Percentiles rank a stretch among this genome's conserved stretches.
Conservation (phyloP, 805 yeast species). For the Yarrowia porcina region DNA sequence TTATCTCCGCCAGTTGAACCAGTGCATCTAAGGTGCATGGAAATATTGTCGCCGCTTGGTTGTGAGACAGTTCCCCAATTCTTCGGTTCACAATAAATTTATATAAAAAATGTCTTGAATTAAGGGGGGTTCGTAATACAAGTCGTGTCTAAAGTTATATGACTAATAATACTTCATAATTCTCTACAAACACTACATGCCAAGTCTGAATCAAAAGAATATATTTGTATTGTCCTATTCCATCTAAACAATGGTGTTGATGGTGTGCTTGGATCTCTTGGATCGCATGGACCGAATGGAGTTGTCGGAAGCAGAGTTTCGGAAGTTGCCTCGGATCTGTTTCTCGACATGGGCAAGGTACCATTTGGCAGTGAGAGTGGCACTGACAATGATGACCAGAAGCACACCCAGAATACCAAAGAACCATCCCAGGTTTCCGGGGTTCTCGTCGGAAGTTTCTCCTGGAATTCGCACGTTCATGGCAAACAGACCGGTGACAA, state of each 20-base stretch:
- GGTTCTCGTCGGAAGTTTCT: constrained; percentile 34
- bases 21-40: background rate
- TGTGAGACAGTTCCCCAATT: too few species aligned
- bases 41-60: too few species aligned
- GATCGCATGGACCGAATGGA: constrained; percentile 25
- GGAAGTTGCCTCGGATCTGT: constrained; percentile 19
- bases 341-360: constrained; percentile 13
- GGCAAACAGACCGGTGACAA: constrained; percentile 89
- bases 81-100: too few species aligned
- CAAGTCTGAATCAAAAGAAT: too few species aligned
- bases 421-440: constrained; percentile 54
- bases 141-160: too few species aligned
- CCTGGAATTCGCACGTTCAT: constrained; percentile 95
- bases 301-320: constrained; percentile 10
- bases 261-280: constrained; percentile 23
- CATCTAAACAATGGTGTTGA: constrained; percentile 10
- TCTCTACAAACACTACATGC: too few species aligned
- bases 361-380: background rate
- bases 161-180: too few species aligned
- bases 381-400: constrained; percentile 40
- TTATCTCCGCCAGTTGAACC: background rate
- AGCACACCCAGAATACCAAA: constrained; percentile 62
- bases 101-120: too few species aligned
- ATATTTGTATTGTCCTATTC: too few species aligned
- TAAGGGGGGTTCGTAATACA: too few species aligned